Conservation (phyloP, 2,329 filamentous ascomycete genomes). For the Seiridium unicorne region DNA sequence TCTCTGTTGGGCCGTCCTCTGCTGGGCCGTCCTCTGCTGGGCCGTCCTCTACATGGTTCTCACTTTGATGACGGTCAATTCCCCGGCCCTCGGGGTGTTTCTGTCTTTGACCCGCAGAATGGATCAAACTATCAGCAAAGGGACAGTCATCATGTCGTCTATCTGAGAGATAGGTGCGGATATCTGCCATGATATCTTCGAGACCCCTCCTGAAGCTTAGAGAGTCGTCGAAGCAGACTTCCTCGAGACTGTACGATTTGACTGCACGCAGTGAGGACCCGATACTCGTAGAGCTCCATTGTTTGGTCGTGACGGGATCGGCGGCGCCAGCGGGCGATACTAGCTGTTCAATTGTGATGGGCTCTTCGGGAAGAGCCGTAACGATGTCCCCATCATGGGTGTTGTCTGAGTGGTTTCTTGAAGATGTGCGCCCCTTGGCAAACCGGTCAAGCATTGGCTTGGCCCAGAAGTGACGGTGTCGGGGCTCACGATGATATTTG, state of each 20-base stretch:
- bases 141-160: constrained; percentile 15
- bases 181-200: constrained; percentile 21
- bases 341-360: neutral
- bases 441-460: neutral
- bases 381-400: neutral
- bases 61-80: neutral
- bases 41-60: neutral
- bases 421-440: neutral
- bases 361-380: neutral
- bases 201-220: constrained; percentile 3
- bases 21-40: neutral
- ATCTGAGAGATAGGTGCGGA: constrained; percentile 22
- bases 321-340: constrained; percentile 1
- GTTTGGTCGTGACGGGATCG: constrained; percentile 2
- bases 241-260: neutral
- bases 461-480: neutral
- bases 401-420: neutral
- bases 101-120: neutral
- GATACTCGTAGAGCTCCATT: constrained; percentile 3
- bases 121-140: neutral
- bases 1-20: neutral
- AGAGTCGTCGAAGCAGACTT: neutral
- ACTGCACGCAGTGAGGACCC: neutral
- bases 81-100: neutral
- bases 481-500: neutral